Evolutionary conservation across 306 rosid species (phyloP).

Genomic region (Quercus rubra): DNA sequence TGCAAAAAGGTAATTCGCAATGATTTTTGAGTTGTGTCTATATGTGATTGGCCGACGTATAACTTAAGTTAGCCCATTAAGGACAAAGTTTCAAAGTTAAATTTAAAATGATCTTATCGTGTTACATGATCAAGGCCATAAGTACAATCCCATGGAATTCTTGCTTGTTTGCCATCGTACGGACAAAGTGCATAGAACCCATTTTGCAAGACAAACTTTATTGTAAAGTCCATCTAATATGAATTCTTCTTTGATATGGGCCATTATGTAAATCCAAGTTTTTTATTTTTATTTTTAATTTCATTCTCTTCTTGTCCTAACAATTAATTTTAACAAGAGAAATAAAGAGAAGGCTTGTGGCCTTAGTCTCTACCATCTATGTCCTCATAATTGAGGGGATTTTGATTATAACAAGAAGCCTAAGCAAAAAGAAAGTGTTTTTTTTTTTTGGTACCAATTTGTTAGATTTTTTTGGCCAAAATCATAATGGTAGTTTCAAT

Average conservation of each 20-base stretch:
- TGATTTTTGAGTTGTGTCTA: constrained; percentile 39
- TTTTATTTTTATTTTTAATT: background rate
- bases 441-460: too few species aligned
- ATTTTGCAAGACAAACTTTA: constrained; percentile 19
- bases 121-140: constrained; percentile 32
- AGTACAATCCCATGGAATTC: constrained; percentile 43
- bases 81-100: constrained; percentile 33
- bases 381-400: too few species aligned
- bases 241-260: constrained; percentile 23
- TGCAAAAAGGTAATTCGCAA: constrained; percentile 29
- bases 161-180: constrained; percentile 55
- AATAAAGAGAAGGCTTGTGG: too few species aligned
- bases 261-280: background rate
- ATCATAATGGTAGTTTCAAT: too few species aligned
- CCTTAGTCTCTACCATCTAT: too few species aligned
- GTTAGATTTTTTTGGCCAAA: too few species aligned
- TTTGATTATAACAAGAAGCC: too few species aligned
- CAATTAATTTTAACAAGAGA: background rate
- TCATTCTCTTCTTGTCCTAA: background rate
- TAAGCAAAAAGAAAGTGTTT: too few species aligned
- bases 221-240: background rate
- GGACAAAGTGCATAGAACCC: constrained; percentile 47
- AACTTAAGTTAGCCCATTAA: constrained; percentile 45
- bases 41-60: constrained; percentile 31
- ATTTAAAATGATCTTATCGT: constrained; percentile 21